Conservation (phyloP, 2,329 filamentous ascomycete genomes). For the Helminthosporium solani region DNA sequence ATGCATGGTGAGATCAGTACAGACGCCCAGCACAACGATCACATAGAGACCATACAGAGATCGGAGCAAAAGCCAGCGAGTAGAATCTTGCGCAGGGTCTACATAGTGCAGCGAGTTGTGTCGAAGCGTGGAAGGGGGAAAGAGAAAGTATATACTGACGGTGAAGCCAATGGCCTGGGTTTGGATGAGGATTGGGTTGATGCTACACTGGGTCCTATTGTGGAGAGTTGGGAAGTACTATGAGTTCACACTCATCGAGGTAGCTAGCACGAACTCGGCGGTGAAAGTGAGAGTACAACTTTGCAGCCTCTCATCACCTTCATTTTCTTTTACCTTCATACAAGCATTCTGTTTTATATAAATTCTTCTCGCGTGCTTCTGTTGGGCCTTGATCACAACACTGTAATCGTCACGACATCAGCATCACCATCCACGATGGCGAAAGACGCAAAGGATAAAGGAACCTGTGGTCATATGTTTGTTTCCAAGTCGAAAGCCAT, state of each 20-base stretch:
- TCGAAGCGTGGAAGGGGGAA: not conserved
- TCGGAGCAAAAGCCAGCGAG: not conserved
- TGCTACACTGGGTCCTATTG: not conserved
- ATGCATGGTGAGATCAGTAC: not conserved
- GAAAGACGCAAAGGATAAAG: not conserved
- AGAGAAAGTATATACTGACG: not conserved
- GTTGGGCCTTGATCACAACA: not conserved
- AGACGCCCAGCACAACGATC: not conserved
- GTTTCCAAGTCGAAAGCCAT: not conserved
- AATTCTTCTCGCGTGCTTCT: not conserved
- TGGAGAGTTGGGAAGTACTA: conserved; percentile 1
- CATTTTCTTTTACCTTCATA: not conserved
- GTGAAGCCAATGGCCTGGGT: not conserved
- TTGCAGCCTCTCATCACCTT: too few relatives aligned
- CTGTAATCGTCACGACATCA: not conserved
- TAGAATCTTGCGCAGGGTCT: not conserved
- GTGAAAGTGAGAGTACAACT: too few relatives aligned
- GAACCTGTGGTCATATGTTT: not conserved
- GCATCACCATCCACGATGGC: not conserved
- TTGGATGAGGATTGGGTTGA: conserved; percentile 5
- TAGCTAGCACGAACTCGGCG: too few relatives aligned
- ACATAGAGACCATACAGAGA: not conserved
- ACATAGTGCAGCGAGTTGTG: not conserved
- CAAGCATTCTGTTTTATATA: not conserved
- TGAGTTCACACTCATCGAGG: not conserved